Evolutionary conservation across 2,329 filamentous ascomycete genomes (phyloP), one percentile per base, ranked within the genome.

Genomic region (Fusarium metavorans): DNA sequence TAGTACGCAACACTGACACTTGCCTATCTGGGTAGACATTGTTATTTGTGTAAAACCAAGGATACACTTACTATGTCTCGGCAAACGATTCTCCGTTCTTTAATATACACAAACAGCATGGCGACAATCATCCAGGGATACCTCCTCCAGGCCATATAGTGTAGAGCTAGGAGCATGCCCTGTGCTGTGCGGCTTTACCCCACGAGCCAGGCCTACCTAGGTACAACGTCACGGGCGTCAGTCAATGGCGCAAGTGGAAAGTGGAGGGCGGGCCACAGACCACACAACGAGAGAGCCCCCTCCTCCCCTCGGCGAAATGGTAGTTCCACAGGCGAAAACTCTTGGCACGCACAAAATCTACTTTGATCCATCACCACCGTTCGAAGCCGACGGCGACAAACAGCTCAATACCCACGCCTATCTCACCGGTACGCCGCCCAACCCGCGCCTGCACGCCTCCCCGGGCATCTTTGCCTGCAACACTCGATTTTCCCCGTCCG

Each of bases 281-380:
- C 63, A 69, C 67, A 50, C 52, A 70, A 16, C 14, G 39, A 20
- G 70, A 74, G 72, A 72, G 71, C 72, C 72, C 68, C 72, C 67
- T 66, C 66, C 61, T 50, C 18, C 68, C 41, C 54, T 79, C 81
- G 81, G 82, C 75, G 76, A 81, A 82, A 83, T 78, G 82, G 77
- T 83, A 80, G 79, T 81, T 84, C 82, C 82, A 79, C 75, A 79
- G 72, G 80, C 81, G 81, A 83, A 84, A 85, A 84, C 77, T 84
- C 83, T 84, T 84, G 83, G 83, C 83, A 84, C 83, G 83, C 83
- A 85, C 83, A 85, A 85, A 84, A 84, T 80, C 81, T 78, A 80
- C 81, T 81, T 80, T 77, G 77, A 80, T 79, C 79, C 77, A 81
- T 81, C 81, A 82, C 74, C 78, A 82, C 74, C 74, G 76, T 73